A percentile compares a stretch with the other conserved stretches of the same genome.
phyloP scores from a whole-genome alignment of 192 early-diverging fungal genomes.

The Podila epigama region DNA sequence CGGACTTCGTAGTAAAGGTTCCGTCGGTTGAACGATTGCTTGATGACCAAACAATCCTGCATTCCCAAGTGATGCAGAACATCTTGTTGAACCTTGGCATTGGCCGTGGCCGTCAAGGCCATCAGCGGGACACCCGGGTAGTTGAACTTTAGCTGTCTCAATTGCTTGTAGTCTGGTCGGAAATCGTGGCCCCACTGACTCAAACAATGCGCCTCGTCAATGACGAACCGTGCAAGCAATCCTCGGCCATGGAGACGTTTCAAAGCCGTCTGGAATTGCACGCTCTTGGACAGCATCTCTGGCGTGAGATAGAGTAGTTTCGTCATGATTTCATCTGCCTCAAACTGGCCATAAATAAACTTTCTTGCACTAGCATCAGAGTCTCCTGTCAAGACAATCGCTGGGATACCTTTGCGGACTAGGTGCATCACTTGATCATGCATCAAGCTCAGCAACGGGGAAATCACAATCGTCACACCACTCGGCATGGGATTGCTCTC shows the following conservation, averaged over 20 bases:
- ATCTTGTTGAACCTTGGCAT: conserved; percentile 85
- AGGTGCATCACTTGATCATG: conserved; percentile 91
- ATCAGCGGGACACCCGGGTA: conserved; percentile 88
- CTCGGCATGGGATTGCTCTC: conserved; percentile 57
- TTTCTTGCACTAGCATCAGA: conserved; percentile 56
- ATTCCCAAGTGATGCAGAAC: conserved; percentile 80
- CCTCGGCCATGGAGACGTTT: conserved; percentile 63
- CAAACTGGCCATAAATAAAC: conserved; percentile 67
- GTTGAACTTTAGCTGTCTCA: conserved; percentile 67
- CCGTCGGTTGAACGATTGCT: conserved; percentile 87
- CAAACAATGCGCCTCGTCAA: conserved; percentile 98
- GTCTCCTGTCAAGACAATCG: conserved; percentile 69
- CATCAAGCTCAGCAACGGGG: conserved; percentile 93
- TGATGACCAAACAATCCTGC: conserved; percentile 70
- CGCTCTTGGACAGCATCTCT: conserved; percentile 78
- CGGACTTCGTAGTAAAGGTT: conserved; percentile 84
- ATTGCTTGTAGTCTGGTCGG: conserved; percentile 87
- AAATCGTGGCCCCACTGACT: conserved; percentile 99
- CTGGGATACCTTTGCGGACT: conserved; percentile 66
- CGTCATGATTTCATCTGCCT: conserved; percentile 50
- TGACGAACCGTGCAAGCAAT: conserved; percentile 84
- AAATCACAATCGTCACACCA: conserved; percentile 89
- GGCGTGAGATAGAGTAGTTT: conserved; percentile 91
- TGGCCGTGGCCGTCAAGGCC: conserved; percentile 97
- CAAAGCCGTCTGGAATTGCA: conserved; percentile 63